A percentile compares a stretch with the other conserved stretches of the same genome.
These are phyloP conservation scores for Sphagnurus paluster DNA, from an alignment of 1,284 basidiomycete species.

Conservation along the genomic window DNA sequence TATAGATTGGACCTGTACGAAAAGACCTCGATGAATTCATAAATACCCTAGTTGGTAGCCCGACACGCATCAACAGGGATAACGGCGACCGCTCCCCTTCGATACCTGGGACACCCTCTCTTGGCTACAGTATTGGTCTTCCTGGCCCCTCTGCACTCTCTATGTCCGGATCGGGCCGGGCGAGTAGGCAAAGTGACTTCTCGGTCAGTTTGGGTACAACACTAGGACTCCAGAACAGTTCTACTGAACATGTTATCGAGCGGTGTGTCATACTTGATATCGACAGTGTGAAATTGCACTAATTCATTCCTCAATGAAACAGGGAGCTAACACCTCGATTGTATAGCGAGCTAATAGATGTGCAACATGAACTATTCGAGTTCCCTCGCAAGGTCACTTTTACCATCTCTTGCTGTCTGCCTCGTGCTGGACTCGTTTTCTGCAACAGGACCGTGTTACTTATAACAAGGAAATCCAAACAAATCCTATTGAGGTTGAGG, in stretches of 20 bases:
- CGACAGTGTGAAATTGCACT: neutral
- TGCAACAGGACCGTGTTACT: slow-evolving; percentile 73
- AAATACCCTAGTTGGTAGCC: slow-evolving; percentile 46
- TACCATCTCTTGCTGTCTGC: neutral
- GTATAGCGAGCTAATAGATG: slow-evolving; percentile 78
- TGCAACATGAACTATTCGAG: slow-evolving; percentile 87
- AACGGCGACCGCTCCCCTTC: slow-evolving; percentile 66
- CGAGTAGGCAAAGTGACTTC: slow-evolving; percentile 67
- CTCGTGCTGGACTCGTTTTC: neutral
- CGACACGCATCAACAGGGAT: slow-evolving; percentile 37
- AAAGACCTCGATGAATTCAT: slow-evolving; percentile 73
- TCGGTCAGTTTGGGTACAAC: slow-evolving; percentile 49
- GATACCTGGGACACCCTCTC: slow-evolving; percentile 69
- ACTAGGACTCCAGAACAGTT: slow-evolving; percentile 47
- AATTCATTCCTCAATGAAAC: neutral
- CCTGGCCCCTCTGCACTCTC: slow-evolving; percentile 42
- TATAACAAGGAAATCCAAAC: slow-evolving; percentile 97
- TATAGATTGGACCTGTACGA: slow-evolving; percentile 34
- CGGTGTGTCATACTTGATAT: slow-evolving; percentile 41
- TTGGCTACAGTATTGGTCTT: slow-evolving; percentile 39
- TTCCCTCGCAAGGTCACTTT: slow-evolving; percentile 78
- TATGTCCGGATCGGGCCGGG: slow-evolving; percentile 54
- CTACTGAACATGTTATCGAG: slow-evolving; percentile 69
- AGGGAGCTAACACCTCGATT: slow-evolving; percentile 66
- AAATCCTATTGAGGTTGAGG: slow-evolving; percentile 55